phyloP scores from a whole-genome alignment of 371 early-diverging fungal species.

The Mucor lusitanicus region DNA sequence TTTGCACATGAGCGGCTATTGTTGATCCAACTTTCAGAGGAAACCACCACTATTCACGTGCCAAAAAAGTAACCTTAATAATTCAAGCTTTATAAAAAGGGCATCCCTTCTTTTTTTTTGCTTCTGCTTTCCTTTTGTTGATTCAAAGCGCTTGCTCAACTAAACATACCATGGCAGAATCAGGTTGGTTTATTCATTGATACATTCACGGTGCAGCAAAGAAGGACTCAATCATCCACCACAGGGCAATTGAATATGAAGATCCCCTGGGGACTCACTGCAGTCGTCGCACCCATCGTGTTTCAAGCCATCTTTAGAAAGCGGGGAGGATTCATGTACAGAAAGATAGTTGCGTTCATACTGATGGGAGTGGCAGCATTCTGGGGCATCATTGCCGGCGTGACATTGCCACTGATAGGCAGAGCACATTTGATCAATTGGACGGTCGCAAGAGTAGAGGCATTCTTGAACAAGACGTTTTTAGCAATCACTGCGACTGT shows the following conservation, averaged over 20 bases:
- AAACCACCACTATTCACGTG: conserved; percentile 1
- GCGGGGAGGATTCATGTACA: conserved; percentile 40
- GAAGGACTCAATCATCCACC: background rate
- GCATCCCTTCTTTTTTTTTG: background rate
- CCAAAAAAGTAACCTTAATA: background rate
- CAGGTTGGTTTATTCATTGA: conserved; percentile 7
- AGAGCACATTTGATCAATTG: conserved; percentile 62
- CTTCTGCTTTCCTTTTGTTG: background rate
- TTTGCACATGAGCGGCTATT: conserved; percentile 2
- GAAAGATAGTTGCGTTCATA: conserved; percentile 26
- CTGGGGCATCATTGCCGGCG: conserved; percentile 48
- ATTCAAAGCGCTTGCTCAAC: background rate
- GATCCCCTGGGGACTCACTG: background rate
- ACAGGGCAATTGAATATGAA: background rate
- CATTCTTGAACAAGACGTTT: conserved; percentile 44
- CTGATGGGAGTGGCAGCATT: conserved; percentile 29
- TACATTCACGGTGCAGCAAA: background rate
- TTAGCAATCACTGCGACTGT: conserved; percentile 64
- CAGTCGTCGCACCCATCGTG: conserved; percentile 10
- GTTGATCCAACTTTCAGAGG: background rate
- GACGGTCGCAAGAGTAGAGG: conserved; percentile 59
- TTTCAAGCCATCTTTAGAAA: conserved; percentile 28
- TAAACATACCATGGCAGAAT: conserved; percentile 4
- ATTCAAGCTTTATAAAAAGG: background rate
- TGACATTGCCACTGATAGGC: conserved; percentile 49